phyloP scores from a whole-genome alignment of 1,139 yeast species.

The Pichia sp. region DNA sequence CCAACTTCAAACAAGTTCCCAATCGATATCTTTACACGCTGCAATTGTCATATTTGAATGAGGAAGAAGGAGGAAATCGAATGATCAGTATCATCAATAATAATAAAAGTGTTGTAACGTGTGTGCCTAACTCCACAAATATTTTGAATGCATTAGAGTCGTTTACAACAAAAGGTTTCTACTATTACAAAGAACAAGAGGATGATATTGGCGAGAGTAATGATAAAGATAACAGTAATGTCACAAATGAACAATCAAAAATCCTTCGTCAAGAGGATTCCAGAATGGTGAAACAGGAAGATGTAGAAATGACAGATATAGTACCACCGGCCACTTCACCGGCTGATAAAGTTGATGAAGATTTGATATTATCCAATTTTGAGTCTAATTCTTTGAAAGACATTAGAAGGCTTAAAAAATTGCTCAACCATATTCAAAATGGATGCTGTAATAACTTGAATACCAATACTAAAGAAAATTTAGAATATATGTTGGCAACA shows the following conservation, averaged over 20 bases:
- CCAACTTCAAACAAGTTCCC: constrained; percentile 34
- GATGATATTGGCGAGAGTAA: not conserved
- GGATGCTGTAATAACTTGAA: constrained; percentile 32
- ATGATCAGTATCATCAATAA: constrained; percentile 49
- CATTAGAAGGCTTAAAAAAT: constrained; percentile 12
- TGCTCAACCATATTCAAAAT: constrained; percentile 24
- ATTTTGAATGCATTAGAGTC: constrained; percentile 12
- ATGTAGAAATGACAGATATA: constrained; percentile 5
- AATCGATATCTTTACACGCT: constrained; percentile 50
- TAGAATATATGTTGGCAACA: constrained; percentile 41
- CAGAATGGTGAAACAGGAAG: constrained; percentile 1
- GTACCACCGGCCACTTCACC: too few species aligned
- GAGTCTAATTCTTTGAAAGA: constrained; percentile 12
- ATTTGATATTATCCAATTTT: constrained; percentile 7
- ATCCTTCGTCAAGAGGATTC: too few species aligned
- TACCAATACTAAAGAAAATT: constrained; percentile 40
- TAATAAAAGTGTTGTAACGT: constrained; percentile 39
- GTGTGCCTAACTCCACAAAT: constrained; percentile 24
- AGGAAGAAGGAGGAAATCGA: constrained; percentile 27
- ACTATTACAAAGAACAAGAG: constrained; percentile 6
- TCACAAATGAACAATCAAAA: too few species aligned
- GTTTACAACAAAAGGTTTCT: constrained; percentile 5
- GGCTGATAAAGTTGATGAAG: constrained; percentile 9
- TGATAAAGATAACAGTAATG: not conserved
- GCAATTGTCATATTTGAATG: constrained; percentile 45